Base-by-base conservation (phyloP, 768 basidiomycete species). In the Termitomyces sp. region DNA sequence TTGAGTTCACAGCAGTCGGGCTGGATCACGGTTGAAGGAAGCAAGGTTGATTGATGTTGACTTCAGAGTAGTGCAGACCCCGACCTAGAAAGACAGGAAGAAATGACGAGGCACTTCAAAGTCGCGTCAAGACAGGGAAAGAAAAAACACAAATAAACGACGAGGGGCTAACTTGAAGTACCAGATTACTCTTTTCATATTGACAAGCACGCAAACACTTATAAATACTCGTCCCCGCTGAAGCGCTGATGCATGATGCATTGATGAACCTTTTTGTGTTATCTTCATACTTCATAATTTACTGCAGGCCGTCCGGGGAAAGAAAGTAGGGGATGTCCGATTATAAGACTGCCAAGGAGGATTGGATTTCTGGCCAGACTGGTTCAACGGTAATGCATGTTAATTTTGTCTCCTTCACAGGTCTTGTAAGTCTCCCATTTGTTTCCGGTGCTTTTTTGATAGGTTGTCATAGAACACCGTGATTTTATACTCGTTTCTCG, bases 291-390 rank as follows among this genome's bases (percentile, higher is more conserved):
- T 30, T 27, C 18, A n/a, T 31, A n/a, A 15, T n/a, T 30, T 12
- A 11, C 18, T 27, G 8, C 27, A 27, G 53, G 30, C 6, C 15
- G 20, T 16, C 16, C 12, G 42, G 42, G 22, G 24, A 22, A 30
- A 18, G 31, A 44, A 39, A 11, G 34, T 12, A 24, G 13, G 1
- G 11, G 16, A 66, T 66, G 65, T 57, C 55, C 4, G 51, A 58
- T 24, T 95, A 95, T 80, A 94, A 92, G 70, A 63, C 77, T 8
- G 83, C 80, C 9, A 96, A 96, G 71, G 90, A 93, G 74, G 83
- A 82, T 0, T 96, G 95, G 66, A 88, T 93, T 41, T 85, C 91
- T 7, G 83, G 85, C 41, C 82, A 79, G 72, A 79, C 78, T 1
- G 94, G 94, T 1, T 88, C 89, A 0, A 81, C 85, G 3, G 76